These are phyloP conservation scores for Tulasnella sp. DNA, from an alignment of 768 basidiomycete species.

Conservation along the genomic window DNA sequence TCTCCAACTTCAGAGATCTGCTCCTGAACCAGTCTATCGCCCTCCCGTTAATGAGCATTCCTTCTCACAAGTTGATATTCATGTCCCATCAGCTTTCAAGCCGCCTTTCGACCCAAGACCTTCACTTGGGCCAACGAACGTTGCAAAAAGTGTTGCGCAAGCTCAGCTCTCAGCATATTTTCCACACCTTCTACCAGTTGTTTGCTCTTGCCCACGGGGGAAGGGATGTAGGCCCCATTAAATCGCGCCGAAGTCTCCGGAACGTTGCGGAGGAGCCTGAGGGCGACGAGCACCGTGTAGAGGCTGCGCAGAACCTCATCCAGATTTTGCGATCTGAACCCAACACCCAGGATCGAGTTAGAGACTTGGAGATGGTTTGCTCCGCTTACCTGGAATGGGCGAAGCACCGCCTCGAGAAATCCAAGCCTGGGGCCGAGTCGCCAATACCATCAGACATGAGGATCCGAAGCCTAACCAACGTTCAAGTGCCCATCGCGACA, in stretches of 20 bases:
- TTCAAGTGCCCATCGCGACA: slow-evolving; percentile 84
- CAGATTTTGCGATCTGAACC: slow-evolving; percentile 49
- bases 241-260: slow-evolving; percentile 30
- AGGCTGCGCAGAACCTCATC: slow-evolving; percentile 63
- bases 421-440: slow-evolving; percentile 34
- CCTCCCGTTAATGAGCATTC: slow-evolving; percentile 53
- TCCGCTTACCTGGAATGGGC: slow-evolving; percentile 71
- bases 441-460: slow-evolving; percentile 46
- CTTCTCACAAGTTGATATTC: slow-evolving; percentile 86
- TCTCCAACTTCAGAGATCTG: slow-evolving; percentile 67
- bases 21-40: slow-evolving; percentile 45
- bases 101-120: slow-evolving; percentile 55
- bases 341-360: slow-evolving; percentile 40
- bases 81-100: slow-evolving; percentile 91
- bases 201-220: slow-evolving; percentile 53
- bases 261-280: slow-evolving; percentile 8
- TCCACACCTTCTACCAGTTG: slow-evolving; percentile 87
- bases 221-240: background rate
- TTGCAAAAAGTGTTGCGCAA: slow-evolving; percentile 62
- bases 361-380: slow-evolving; percentile 57
- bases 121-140: slow-evolving; percentile 46
- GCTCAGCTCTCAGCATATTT: slow-evolving; percentile 85
- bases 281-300: slow-evolving; percentile 55
- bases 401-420: slow-evolving; percentile 49
- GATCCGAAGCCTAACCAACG: slow-evolving; percentile 48